Conservation (phyloP, 768 basidiomycete species). For the Strobilomyces dryophilus region DNA sequence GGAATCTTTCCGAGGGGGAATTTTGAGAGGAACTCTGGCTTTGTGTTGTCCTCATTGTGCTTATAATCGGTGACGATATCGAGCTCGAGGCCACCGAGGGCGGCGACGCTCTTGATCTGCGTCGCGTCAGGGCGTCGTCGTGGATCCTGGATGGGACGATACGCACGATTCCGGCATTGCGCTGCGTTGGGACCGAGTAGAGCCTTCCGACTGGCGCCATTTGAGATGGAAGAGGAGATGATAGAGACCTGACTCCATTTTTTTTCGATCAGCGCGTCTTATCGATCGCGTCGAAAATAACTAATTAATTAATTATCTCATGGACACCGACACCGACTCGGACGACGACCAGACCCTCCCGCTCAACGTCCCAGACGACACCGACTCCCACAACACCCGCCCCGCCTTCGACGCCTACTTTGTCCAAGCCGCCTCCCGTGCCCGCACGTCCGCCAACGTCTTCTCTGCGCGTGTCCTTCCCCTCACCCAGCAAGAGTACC, state of each 20-base stretch:
- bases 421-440: slow-evolving; percentile 51
- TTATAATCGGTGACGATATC: slow-evolving; percentile 50
- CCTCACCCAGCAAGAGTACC: slow-evolving; percentile 62
- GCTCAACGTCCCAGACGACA: slow-evolving; percentile 9
- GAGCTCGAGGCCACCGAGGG: slow-evolving; percentile 54
- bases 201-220: slow-evolving; percentile 64
- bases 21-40: slow-evolving; percentile 65
- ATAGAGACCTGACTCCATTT: neutral
- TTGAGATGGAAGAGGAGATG: slow-evolving; percentile 27
- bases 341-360: slow-evolving; percentile 23
- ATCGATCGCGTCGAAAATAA: slow-evolving; percentile 27
- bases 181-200: slow-evolving; percentile 42
- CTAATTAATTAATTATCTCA: slow-evolving; percentile 19
- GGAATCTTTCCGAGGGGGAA: slow-evolving; percentile 86
- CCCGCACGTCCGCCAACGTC: slow-evolving; percentile 73
- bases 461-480: slow-evolving; percentile 75
- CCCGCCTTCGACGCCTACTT: slow-evolving; percentile 89
- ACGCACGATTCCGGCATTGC: slow-evolving; percentile 45
- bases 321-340: slow-evolving; percentile 29
- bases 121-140: slow-evolving; percentile 1
- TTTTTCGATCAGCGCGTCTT: slow-evolving; percentile 26
- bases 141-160: neutral
- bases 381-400: slow-evolving; percentile 22
- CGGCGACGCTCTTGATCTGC: slow-evolving; percentile 55
- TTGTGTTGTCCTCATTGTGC: slow-evolving; percentile 64